phyloP scores from a whole-genome alignment of 768 basidiomycete species.

The Postia placenta region DNA sequence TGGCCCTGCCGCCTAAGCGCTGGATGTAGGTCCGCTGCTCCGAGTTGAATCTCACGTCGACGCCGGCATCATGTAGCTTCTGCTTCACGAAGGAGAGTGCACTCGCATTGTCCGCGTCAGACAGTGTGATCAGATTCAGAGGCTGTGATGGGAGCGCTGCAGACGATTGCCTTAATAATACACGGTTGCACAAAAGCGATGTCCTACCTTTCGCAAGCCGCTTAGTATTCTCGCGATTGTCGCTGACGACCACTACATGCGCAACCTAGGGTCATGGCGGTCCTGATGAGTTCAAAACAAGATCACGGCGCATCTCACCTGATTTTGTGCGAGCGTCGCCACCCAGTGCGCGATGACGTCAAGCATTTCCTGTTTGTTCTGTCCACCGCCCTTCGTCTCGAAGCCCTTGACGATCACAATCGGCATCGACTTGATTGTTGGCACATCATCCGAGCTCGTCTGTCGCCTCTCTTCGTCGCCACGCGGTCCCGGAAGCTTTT shows the following conservation, averaged over 20 bases:
- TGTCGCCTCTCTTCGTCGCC: slow-evolving; percentile 24
- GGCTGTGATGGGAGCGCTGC: slow-evolving; percentile 82
- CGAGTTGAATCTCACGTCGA: slow-evolving; percentile 46
- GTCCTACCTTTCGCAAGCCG: slow-evolving; percentile 68
- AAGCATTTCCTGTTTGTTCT: slow-evolving; percentile 64
- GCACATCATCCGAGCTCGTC: slow-evolving; percentile 35
- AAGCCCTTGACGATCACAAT: slow-evolving; percentile 86
- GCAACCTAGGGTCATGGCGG: slow-evolving; percentile 71
- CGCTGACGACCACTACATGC: slow-evolving; percentile 86
- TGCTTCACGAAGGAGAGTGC: slow-evolving; percentile 77
- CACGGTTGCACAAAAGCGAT: background rate
- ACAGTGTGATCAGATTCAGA: slow-evolving; percentile 68
- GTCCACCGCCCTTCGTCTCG: slow-evolving; percentile 45
- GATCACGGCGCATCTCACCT: slow-evolving; percentile 34
- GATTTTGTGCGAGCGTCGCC: slow-evolving; percentile 72
- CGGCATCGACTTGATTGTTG: slow-evolving; percentile 61
- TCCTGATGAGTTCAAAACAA: background rate
- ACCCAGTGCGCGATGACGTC: slow-evolving; percentile 80
- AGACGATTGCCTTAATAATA: background rate
- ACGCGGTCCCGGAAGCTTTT: slow-evolving; percentile 12
- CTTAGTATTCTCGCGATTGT: slow-evolving; percentile 85
- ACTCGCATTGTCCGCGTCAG: slow-evolving; percentile 79
- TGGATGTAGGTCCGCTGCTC: slow-evolving; percentile 56
- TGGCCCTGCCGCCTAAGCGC: slow-evolving; percentile 84
- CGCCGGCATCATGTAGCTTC: slow-evolving; percentile 58